Evolutionary conservation across 768 basidiomycete species (phyloP), one percentile per base, ranked within the genome.

Genomic region (Leccinum boreale): DNA sequence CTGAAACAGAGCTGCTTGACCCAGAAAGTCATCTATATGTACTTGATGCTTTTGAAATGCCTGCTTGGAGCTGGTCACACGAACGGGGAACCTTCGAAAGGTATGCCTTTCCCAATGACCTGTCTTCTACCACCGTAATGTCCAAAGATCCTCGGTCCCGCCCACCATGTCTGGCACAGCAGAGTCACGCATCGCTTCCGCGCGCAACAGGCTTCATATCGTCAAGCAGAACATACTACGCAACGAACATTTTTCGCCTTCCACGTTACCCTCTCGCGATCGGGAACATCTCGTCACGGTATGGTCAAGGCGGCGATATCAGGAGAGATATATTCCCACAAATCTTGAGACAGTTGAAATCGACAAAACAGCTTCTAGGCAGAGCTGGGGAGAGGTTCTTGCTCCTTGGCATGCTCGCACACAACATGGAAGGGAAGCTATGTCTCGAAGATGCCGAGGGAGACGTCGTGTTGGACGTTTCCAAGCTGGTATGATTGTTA

Each of bases 211-310:
- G 51, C 79, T 96, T 61, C 85, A 92, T 69, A 85, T 98, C 52
- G 93, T 98, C 65, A 90, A 87, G 70, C 96, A 98, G 75, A 89
- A 92, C 66, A 85, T 98, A 28, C 77, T 98, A 39, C 81, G 97
- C 42, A 98, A 98, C 67, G 97, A 99, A 69, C 94, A 98, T 71
- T 99, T 99, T 74, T 93, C 93, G 2, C 95, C 97, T 3, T 96
- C 96, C 6, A 94, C 94, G 0, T 74, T 98, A 39, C 91, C 94
- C 44, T 94, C 93, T 15, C 84, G 86, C 53, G 92, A 98, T 73
- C 78, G 94, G 58, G 87, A 89, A 60, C 85, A 86, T 56, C 86
- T 97, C 56, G 87, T 98, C 48, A 97, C 96, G 60, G 93, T 92
- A 67, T 63, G 85, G 60, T 56, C 57, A 61, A 47, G 52, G 53